These are phyloP conservation scores for Hypoxylon sp. DNA, from an alignment of 2,329 filamentous ascomycete species.

Conservation along the genomic window DNA sequence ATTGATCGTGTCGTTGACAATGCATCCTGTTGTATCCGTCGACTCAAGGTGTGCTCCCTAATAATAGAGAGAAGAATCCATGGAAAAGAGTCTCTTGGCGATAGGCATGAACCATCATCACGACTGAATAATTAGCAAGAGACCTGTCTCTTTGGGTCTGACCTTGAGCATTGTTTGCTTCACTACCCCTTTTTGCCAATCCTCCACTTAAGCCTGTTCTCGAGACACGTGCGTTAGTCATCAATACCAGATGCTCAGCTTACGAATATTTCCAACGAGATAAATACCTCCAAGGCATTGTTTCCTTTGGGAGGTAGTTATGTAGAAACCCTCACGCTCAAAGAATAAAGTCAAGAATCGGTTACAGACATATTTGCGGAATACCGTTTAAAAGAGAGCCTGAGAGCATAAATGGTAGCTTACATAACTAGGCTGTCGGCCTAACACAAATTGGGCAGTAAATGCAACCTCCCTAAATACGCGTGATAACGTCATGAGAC, in stretches of 20 bases:
- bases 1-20: neutral
- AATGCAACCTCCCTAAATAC: neutral
- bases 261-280: too few relatives aligned
- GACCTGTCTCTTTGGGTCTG: neutral
- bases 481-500: slow-evolving; percentile 32
- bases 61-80: neutral
- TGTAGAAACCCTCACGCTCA: too few relatives aligned
- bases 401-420: too few relatives aligned
- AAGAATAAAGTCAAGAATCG: neutral
- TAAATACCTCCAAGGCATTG: too few relatives aligned
- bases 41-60: neutral
- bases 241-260: too few relatives aligned
- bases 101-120: neutral
- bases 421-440: neutral
- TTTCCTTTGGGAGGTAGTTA: too few relatives aligned
- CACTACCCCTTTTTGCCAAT: too few relatives aligned
- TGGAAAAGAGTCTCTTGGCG: neutral
- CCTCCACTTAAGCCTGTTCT: too few relatives aligned
- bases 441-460: neutral
- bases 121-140: neutral
- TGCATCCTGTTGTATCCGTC: neutral
- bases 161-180: neutral
- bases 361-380: neutral
- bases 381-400: too few relatives aligned
- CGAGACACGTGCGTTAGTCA: too few relatives aligned